Evolutionary conservation across 2,329 filamentous ascomycete genomes (phyloP).

Genomic region (Cladophialophora chaetospira): DNA sequence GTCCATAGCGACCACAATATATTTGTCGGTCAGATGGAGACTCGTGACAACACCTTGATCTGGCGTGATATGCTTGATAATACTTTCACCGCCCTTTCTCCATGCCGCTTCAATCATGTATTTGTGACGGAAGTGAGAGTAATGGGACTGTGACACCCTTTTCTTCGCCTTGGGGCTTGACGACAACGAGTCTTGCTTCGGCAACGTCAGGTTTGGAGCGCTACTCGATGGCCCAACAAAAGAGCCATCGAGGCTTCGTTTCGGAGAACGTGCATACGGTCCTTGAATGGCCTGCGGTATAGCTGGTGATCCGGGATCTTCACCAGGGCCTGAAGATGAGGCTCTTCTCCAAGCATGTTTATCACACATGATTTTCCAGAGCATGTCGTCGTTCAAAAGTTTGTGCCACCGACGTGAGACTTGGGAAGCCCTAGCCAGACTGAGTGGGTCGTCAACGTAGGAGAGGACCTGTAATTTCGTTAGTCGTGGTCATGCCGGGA

Average conservation of each 20-base stretch:
- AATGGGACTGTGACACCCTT: slow-evolving; percentile 78
- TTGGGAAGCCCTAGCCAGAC: slow-evolving; percentile 87
- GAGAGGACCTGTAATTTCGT: slow-evolving; percentile 70
- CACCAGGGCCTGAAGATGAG: slow-evolving; percentile 46
- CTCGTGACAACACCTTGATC: slow-evolving; percentile 97
- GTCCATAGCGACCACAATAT: slow-evolving; percentile 95
- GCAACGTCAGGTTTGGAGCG: slow-evolving; percentile 49
- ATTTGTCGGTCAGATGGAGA: slow-evolving; percentile 88
- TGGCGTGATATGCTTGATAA: slow-evolving; percentile 85
- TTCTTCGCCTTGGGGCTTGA: slow-evolving; percentile 37
- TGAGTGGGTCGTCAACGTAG: slow-evolving; percentile 95
- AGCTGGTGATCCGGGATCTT: slow-evolving; percentile 40
- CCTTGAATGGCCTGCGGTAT: slow-evolving; percentile 57
- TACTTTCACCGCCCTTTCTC: slow-evolving; percentile 85
- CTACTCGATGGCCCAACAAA: slow-evolving; percentile 46
- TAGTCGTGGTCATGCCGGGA: neutral
- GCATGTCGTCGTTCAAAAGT: slow-evolving; percentile 91
- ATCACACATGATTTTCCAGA: slow-evolving; percentile 95
- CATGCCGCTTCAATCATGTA: slow-evolving; percentile 97
- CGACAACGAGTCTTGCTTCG: slow-evolving; percentile 20
- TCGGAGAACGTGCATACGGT: slow-evolving; percentile 34
- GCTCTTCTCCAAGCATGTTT: slow-evolving; percentile 82
- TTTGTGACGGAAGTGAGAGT: slow-evolving; percentile 95
- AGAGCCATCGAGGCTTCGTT: slow-evolving; percentile 30
- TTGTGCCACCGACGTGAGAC: slow-evolving; percentile 96